phyloP scores from a whole-genome alignment of 2,329 filamentous ascomycete genomes.

The Fusarium secorum region DNA sequence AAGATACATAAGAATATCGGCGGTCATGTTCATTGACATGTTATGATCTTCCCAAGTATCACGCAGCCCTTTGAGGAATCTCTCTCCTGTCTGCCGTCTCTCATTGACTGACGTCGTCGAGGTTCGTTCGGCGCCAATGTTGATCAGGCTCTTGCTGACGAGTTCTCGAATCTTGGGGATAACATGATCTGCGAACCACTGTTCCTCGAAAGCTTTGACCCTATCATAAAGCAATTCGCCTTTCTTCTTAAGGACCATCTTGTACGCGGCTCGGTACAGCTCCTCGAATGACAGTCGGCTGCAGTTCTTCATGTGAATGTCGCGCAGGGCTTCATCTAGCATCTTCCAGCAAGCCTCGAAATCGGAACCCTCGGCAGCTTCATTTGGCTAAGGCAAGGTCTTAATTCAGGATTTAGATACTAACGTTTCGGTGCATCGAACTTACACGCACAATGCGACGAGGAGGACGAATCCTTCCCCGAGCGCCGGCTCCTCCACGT shows the following conservation, averaged over 20 bases:
- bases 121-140: constrained; percentile 64
- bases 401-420: constrained; percentile 33
- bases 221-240: constrained; percentile 81
- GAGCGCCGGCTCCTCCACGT: constrained; percentile 53
- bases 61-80: constrained; percentile 78
- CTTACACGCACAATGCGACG: constrained; percentile 54
- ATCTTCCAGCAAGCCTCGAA: constrained; percentile 87
- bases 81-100: constrained; percentile 80
- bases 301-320: constrained; percentile 93
- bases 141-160: constrained; percentile 73
- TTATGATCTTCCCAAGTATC: constrained; percentile 89
- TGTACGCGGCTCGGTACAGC: constrained; percentile 92
- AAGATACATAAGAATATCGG: constrained; percentile 97
- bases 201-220: constrained; percentile 81
- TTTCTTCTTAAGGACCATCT: constrained; percentile 88
- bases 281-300: constrained; percentile 93
- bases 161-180: constrained; percentile 73
- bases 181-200: constrained; percentile 80
- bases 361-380: constrained; percentile 68
- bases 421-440: constrained; percentile 19
- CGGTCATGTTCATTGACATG: constrained; percentile 93
- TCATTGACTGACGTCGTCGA: constrained; percentile 75
- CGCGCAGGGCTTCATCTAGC: constrained; percentile 77
- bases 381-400: constrained; percentile 43
- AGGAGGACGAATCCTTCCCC: constrained; percentile 54